Percentiles rank a stretch among this genome's conserved stretches.
Evolutionary conservation across 352 stramenopile genomes (phyloP).

Genomic region (Pythium aristosporum): DNA sequence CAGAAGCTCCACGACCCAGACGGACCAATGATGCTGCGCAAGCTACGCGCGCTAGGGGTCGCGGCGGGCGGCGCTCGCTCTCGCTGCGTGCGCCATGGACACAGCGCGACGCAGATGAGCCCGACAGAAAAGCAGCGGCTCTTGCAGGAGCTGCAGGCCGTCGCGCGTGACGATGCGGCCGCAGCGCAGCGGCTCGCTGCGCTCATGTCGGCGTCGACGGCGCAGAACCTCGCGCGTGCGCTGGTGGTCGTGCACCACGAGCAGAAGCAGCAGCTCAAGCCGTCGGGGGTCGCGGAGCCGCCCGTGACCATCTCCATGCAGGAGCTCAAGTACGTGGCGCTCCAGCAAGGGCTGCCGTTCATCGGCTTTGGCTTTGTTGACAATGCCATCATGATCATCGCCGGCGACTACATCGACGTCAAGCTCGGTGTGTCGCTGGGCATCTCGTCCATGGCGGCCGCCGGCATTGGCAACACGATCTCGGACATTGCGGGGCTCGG

Average conservation of each 20-base stretch:
- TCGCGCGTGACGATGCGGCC: conserved; percentile 31
- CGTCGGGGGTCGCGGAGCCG: not conserved
- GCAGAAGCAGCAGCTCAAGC: conserved; percentile 14
- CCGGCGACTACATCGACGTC: conserved; percentile 86
- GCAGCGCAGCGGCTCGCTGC: conserved; percentile 33
- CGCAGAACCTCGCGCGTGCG: conserved; percentile 48
- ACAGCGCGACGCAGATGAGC: conserved; percentile 30
- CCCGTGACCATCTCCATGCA: conserved; percentile 35
- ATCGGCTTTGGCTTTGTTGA: conserved; percentile 98
- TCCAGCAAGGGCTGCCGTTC: conserved; percentile 89
- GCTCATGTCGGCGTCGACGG: conserved; percentile 49
- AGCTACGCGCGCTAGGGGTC: not conserved
- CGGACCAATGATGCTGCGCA: not conserved
- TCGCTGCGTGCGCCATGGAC: conserved; percentile 5
- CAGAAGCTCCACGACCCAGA: conserved; percentile 1
- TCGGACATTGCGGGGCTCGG: conserved; percentile 64
- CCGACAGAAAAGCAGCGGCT: conserved; percentile 40
- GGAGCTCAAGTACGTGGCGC: conserved; percentile 63
- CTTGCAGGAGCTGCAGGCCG: conserved; percentile 38
- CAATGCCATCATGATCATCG: conserved; percentile 95
- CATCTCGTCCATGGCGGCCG: conserved; percentile 87
- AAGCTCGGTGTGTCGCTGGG: conserved; percentile 78
- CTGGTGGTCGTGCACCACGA: conserved; percentile 30
- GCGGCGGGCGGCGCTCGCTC: not conserved
- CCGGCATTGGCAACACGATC: conserved; percentile 86